These are phyloP conservation scores for Boletus semigastroideus DNA, from an alignment of 1,284 basidiomycete species.

Conservation along the genomic window DNA sequence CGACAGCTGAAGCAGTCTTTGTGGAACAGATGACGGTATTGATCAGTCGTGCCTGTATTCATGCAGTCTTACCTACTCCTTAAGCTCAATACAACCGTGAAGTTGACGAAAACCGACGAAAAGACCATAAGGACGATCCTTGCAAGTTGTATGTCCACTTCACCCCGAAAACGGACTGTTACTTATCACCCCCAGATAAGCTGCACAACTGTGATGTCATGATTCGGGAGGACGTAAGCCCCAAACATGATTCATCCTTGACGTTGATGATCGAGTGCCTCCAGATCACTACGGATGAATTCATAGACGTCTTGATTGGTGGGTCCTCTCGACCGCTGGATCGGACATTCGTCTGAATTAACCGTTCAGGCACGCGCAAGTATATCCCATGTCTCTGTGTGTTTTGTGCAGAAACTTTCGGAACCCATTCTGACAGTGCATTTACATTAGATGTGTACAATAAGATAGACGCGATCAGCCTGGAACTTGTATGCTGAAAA, in stretches of 20 bases:
- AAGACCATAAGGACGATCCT: conserved; percentile 91
- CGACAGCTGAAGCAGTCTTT: background rate
- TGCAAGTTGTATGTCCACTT: conserved; percentile 64
- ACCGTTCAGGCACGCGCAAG: conserved; percentile 75
- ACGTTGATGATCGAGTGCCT: background rate
- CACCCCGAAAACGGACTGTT: background rate
- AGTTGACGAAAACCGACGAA: conserved; percentile 93
- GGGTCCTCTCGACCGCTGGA: conserved; percentile 12
- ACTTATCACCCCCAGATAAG: conserved; percentile 50
- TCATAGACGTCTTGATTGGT: conserved; percentile 95
- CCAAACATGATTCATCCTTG: background rate
- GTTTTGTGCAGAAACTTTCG: conserved; percentile 25
- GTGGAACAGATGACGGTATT: conserved; percentile 30
- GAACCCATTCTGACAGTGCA: background rate
- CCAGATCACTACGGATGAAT: conserved; percentile 94
- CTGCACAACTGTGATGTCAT: conserved; percentile 95
- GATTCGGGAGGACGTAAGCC: conserved; percentile 92
- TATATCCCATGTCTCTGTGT: conserved; percentile 88
- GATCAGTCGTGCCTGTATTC: background rate
- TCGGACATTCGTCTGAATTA: conserved; percentile 1
- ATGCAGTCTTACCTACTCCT: conserved; percentile 2
- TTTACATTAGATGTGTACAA: conserved; percentile 79
- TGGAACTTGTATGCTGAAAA: conserved; percentile 61
- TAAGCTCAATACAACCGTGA: conserved; percentile 87
- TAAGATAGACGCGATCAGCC: conserved; percentile 89